Evolutionary conservation across 306 rosid genomes (phyloP), one percentile per base, ranked within the genome.

Genomic region (Trifolium repens): DNA sequence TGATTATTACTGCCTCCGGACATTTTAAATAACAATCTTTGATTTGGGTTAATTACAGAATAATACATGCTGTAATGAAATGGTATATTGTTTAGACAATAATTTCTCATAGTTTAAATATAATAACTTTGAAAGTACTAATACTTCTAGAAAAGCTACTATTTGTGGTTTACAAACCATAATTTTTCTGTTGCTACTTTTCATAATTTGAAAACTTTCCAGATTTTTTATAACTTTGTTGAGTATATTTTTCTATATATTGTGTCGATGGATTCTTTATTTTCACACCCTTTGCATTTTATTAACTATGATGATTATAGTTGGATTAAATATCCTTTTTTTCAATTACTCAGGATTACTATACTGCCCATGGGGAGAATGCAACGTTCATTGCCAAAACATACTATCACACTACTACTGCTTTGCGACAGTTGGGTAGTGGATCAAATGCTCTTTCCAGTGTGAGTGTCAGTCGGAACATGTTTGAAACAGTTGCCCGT

Each of bases 321-420:
- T 24, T 57, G 66, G 52, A 50, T 66, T 40, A 55, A 16, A 61
- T 67, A 52, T 67, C 39, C 47, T 46, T 40, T 76, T 76, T 68
- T 71, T 43, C 62, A 70, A 63, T 46, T 74, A 11, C 79, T 54
- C 88, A 92, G 99, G 99, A 94, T 79, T 94, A 94, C 83, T 92
- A 85, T 71, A 92, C 97, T 40, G 96, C 91, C 53, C 99, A 94
- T 75, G 97, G 97, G 10, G 99, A 92, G 49, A 88, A 89, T 87
- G 99, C 99, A 75, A 87, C 89, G 78, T 89, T 94, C 76, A 81
- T 94, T 77, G 93, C 99, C 61, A 94, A 94, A 89, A 87, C 86
- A 77, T 94, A 90, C 80, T 94, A 89, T 78, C 96, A 73, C 74
- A 94, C 99, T 55, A 92, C 99, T 39, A 90, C 97, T 69, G 94